A percentile compares a stretch with the other conserved stretches of the same genome.
Evolutionary conservation across 2,329 filamentous ascomycete genomes (phyloP).

Genomic region (Fusarium poae): DNA sequence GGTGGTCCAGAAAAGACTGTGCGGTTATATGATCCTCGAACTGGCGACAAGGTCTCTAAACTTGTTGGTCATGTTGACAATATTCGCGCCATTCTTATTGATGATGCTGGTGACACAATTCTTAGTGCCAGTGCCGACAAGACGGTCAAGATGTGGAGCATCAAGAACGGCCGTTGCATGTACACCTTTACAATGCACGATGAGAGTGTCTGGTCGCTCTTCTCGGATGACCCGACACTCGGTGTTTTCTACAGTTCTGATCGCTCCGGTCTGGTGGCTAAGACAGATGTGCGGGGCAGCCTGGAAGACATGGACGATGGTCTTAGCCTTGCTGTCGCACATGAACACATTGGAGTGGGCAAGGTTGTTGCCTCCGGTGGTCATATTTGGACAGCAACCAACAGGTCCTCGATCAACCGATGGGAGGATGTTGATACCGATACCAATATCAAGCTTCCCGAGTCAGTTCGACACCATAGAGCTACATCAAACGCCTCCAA

Average conservation of each 20-base stretch:
- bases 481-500: slow-evolving; percentile 60
- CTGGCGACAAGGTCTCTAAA: slow-evolving; percentile 92
- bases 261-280: slow-evolving; percentile 91
- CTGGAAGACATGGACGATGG: slow-evolving; percentile 82
- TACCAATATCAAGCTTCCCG: slow-evolving; percentile 75
- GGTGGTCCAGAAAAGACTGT: slow-evolving; percentile 95
- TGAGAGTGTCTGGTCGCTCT: slow-evolving; percentile 96
- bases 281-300: slow-evolving; percentile 87
- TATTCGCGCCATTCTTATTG: slow-evolving; percentile 90
- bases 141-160: slow-evolving; percentile 98
- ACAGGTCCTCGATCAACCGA: slow-evolving; percentile 90
- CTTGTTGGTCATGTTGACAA: slow-evolving; percentile 98
- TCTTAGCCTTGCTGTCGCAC: slow-evolving; percentile 87
- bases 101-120: slow-evolving; percentile 88
- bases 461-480: slow-evolving; percentile 64
- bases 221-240: slow-evolving; percentile 86
- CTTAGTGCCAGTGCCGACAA: slow-evolving; percentile 96
- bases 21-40: slow-evolving; percentile 89
- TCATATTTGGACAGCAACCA: slow-evolving; percentile 90
- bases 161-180: slow-evolving; percentile 95
- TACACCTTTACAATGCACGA: slow-evolving; percentile 99
- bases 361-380: slow-evolving; percentile 77
- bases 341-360: slow-evolving; percentile 87
- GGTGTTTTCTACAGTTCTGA: slow-evolving; percentile 96
- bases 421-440: slow-evolving; percentile 90